phyloP scores from a whole-genome alignment of 139 green algal genomes.

The Picochlorum sp. region DNA sequence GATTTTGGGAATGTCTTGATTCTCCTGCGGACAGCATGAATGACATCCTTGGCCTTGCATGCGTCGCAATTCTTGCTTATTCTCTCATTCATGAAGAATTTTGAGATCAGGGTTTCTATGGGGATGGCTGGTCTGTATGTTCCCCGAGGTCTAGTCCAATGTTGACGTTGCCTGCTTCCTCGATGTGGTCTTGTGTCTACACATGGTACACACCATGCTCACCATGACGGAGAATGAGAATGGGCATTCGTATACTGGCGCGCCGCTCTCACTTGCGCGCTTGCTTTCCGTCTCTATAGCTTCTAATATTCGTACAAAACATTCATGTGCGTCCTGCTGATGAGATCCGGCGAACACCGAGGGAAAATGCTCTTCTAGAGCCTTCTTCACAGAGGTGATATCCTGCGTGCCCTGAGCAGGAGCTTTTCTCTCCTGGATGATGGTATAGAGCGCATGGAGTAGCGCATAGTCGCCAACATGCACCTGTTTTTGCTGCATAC shows the following conservation, averaged over 20 bases:
- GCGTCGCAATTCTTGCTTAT: slow-evolving; percentile 54
- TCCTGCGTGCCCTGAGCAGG: too few relatives aligned
- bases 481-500: too few relatives aligned
- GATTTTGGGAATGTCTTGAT: slow-evolving; percentile 48
- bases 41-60: slow-evolving; percentile 24
- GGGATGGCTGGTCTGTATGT: not conserved
- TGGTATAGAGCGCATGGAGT: too few relatives aligned
- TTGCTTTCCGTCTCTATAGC: slow-evolving; percentile 38
- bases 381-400: not conserved
- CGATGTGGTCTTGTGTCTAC: slow-evolving; percentile 21
- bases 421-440: too few relatives aligned
- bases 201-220: slow-evolving; percentile 32
- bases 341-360: slow-evolving; percentile 42
- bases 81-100: slow-evolving; percentile 44
- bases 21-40: slow-evolving; percentile 34
- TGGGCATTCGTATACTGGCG: slow-evolving; percentile 18
- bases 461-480: too few relatives aligned
- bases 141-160: slow-evolving; percentile 49
- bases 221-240: slow-evolving; percentile 32
- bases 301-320: slow-evolving; percentile 55
- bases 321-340: slow-evolving; percentile 71
- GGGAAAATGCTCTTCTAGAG: slow-evolving; percentile 32
- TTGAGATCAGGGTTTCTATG: slow-evolving; percentile 15
- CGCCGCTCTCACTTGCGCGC: too few relatives aligned
- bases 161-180: slow-evolving; percentile 45